A percentile compares a stretch with the other conserved stretches of the same genome.
These are phyloP conservation scores for Raphanus sativus DNA, from an alignment of 345 rosid species.

Conservation along the genomic window DNA sequence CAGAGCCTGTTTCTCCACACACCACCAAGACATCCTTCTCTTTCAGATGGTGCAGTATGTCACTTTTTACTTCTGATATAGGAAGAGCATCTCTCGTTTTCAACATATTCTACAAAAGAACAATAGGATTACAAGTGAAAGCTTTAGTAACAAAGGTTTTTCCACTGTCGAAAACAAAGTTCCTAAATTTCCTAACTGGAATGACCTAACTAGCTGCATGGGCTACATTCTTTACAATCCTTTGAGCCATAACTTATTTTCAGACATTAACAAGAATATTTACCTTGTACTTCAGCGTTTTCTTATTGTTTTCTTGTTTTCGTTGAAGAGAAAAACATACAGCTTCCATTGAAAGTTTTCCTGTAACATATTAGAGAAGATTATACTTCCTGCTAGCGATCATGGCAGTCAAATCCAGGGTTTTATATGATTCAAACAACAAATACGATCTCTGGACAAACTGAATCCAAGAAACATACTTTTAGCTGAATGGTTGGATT, in stretches of 20 bases:
- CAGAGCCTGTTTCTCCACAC: slow-evolving; percentile 98
- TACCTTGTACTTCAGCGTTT: slow-evolving; percentile 66
- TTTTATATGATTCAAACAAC: neutral
- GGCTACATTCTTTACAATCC: too few species aligned
- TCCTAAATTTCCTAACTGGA: neutral
- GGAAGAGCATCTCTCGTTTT: slow-evolving; percentile 66
- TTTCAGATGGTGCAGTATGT: slow-evolving; percentile 61
- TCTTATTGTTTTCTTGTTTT: slow-evolving; percentile 56
- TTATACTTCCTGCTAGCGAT: slow-evolving; percentile 6
- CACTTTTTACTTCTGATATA: slow-evolving; percentile 62
- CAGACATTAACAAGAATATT: slow-evolving; percentile 8
- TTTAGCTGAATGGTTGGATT: slow-evolving; percentile 37
- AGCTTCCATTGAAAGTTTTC: slow-evolving; percentile 41
- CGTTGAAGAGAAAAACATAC: slow-evolving; percentile 60
- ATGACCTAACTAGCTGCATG: neutral
- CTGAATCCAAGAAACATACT: slow-evolving; percentile 42
- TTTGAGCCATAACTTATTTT: neutral
- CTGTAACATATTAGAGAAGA: slow-evolving; percentile 30
- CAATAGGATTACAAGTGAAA: neutral
- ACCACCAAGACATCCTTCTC: slow-evolving; percentile 76
- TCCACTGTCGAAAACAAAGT: neutral
- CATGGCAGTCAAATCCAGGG: slow-evolving; percentile 1
- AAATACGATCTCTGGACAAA: slow-evolving; percentile 1
- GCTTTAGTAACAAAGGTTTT: neutral
- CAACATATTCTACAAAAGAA: slow-evolving; percentile 58